These are phyloP conservation scores for Neolentinus lepideus DNA, from an alignment of 1,284 basidiomycete species.

Conservation along the genomic window DNA sequence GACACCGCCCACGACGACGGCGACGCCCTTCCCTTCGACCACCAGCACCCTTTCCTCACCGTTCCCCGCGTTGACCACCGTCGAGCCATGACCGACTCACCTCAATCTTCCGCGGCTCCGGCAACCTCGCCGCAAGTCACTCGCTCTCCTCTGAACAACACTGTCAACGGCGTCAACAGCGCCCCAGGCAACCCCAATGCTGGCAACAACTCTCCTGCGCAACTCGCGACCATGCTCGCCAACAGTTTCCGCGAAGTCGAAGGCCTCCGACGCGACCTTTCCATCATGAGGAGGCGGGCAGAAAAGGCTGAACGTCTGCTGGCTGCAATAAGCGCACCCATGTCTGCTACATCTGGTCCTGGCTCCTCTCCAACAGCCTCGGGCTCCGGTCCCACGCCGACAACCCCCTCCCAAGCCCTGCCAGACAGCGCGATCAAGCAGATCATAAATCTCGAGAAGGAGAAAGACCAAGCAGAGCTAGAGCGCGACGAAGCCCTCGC, in stretches of 20 bases:
- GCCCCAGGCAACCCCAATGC: conserved; percentile 7
- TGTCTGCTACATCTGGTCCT: conserved; percentile 8
- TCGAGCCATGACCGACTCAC: neutral
- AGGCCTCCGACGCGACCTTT: conserved; percentile 41
- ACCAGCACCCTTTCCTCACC: neutral
- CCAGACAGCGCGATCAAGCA: conserved; percentile 25
- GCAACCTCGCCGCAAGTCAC: neutral
- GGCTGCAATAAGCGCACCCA: conserved; percentile 15
- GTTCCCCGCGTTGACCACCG: neutral
- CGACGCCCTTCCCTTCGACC: neutral
- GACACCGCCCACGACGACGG: neutral
- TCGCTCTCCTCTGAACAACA: neutral
- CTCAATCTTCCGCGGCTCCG: neutral
- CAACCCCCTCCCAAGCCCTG: conserved; percentile 10
- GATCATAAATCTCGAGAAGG: conserved; percentile 40
- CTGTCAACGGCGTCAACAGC: neutral
- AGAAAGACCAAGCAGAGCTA: conserved; percentile 39
- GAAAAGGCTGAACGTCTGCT: conserved; percentile 49
- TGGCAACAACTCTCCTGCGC: conserved; percentile 29
- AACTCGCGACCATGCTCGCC: conserved; percentile 50
- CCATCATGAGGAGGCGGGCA: conserved; percentile 29
- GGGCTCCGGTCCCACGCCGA: conserved; percentile 14
- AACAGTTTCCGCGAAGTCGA: conserved; percentile 46
- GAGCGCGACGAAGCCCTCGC: conserved; percentile 52
- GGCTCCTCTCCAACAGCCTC: conserved; percentile 12